phyloP scores from a whole-genome alignment of 306 rosid species.

The Pueraria montana region DNA sequence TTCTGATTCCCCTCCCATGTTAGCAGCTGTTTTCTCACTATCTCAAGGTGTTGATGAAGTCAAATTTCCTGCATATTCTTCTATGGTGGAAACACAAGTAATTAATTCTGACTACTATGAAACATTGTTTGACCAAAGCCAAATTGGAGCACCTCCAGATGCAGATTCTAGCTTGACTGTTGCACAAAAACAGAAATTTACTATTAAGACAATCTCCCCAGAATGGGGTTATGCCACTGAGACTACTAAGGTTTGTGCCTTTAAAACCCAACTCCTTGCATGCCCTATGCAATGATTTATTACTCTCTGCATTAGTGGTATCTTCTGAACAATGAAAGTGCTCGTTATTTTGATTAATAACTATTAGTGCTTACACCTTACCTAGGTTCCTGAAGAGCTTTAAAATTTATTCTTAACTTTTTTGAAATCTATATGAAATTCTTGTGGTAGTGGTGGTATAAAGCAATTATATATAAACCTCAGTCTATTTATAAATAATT shows the following conservation, averaged over 20 bases:
- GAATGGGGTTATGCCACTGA: conserved; percentile 88
- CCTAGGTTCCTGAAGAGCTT: conserved; percentile 31
- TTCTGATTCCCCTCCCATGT: conserved; percentile 54
- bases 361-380: conserved; percentile 38
- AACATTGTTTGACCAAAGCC: conserved; percentile 63
- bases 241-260: conserved; percentile 76
- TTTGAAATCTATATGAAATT: conserved; percentile 23
- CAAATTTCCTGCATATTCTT: conserved; percentile 62
- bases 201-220: conserved; percentile 81
- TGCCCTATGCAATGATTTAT: conserved; percentile 33
- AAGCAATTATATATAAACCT: conserved; percentile 21
- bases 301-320: conserved; percentile 9
- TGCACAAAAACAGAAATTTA: conserved; percentile 79
- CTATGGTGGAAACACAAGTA: conserved; percentile 53
- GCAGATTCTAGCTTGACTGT: conserved; percentile 71
- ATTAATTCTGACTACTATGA: conserved; percentile 60
- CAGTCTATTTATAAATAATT: conserved; percentile 23
- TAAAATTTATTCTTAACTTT: conserved; percentile 24
- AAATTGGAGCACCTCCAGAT: conserved; percentile 56
- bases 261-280: conserved; percentile 24
- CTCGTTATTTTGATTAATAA: conserved; percentile 24
- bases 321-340: conserved; percentile 24
- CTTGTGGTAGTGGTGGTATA: not conserved
- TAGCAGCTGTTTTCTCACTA: conserved; percentile 64
- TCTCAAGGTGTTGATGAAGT: conserved; percentile 55